These are phyloP conservation scores for Emericellopsis cladophorae DNA, from an alignment of 2,329 filamentous ascomycete species.

Conservation along the genomic window DNA sequence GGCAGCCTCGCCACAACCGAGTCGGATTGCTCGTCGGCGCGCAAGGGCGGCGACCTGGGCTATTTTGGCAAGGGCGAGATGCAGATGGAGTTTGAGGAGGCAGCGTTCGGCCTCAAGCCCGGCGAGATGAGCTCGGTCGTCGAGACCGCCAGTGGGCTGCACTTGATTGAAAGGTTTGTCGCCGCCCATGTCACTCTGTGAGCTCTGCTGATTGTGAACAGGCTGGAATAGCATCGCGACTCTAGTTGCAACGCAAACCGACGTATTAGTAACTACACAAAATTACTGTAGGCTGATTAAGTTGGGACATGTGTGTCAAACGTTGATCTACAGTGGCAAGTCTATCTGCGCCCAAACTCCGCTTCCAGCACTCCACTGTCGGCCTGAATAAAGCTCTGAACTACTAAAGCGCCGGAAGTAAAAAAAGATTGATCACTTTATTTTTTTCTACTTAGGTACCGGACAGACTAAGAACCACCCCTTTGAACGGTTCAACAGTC, in stretches of 20 bases:
- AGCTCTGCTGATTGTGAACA: not conserved
- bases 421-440: no score
- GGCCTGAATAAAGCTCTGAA: no score
- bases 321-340: no score
- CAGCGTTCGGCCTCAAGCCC: constrained; percentile 77
- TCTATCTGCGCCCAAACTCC: no score
- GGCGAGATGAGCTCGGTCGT: constrained; percentile 80
- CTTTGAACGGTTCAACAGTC: constrained; percentile 30
- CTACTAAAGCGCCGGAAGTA: no score
- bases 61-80: constrained; percentile 93
- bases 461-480: no score
- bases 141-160: constrained; percentile 85
- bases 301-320: no score
- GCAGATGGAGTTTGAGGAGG: constrained; percentile 98
- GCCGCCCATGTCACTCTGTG: not conserved
- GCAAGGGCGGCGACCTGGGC: constrained; percentile 87
- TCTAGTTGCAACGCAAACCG: not conserved
- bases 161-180: constrained; percentile 82
- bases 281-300: no score
- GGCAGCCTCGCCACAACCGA: constrained; percentile 79
- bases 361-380: no score
- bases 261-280: not conserved
- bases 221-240: not conserved
- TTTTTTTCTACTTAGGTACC: no score
- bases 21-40: constrained; percentile 89